Base-by-base conservation (phyloP, 176 grass and related monocot species). In the Oryza rufipogon region DNA sequence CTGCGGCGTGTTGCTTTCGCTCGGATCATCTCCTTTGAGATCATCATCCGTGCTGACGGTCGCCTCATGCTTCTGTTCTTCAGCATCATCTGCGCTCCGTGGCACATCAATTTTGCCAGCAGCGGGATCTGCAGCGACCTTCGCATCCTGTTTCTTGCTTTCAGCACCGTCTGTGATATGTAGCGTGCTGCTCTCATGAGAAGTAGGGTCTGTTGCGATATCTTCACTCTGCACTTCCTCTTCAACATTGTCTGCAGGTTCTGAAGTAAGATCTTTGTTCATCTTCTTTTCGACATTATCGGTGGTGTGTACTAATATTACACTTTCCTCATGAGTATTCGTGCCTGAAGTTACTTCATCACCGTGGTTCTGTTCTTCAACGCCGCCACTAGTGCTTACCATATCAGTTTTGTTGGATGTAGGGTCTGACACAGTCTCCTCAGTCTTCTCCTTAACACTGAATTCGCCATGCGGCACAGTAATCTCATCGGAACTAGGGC, bases 371-470 rank as follows among this genome's bases (percentile, higher is more conserved):
- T 54, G 25, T 23, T 47, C 80, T 64, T 68, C 60, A 73, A 49
- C 30, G n/a, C 63, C 46, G 10, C 42, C 49, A 34, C 14, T 49
- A 20, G 30, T 10, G 17, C 49, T 42, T 69, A 44, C 49, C 33
- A 60, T 19, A 87, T 65, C 28, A 1, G 48, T 64, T 16, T 42
- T 70, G 39, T 51, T 16, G 14, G 75, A 52, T 22, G 48, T 25
- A 41, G 75, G 30, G 9, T 60, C 73, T 71, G 46, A 9, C 23
- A 9, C 16, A 47, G 66, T 15, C 1, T 65, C 68, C 15, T 86
- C 73, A 63, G 9, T 76, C 6, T 77, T 86, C 3, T 86, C 79
- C 48, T 69, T 34, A 32, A 74, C 61, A 83, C 63, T 68, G 79
- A 61, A 20, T 46, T 46, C 2, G 22, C 2, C 7, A 0, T 71